phyloP scores from a whole-genome alignment of 805 yeast species.

The Crinitomyces ghanaensis region DNA sequence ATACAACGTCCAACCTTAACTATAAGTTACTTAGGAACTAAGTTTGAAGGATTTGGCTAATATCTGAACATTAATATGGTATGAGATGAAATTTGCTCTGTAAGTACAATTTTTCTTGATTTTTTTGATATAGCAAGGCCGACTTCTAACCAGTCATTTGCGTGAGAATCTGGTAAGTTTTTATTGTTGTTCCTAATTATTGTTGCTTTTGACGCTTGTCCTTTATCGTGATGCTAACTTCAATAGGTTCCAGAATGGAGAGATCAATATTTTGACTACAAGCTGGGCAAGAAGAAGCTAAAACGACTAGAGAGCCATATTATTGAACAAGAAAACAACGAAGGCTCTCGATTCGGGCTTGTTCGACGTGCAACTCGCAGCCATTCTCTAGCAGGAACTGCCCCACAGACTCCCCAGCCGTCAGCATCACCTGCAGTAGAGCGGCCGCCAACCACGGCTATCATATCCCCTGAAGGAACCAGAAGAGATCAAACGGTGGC shows the following conservation, averaged over 20 bases:
- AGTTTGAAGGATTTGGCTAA: too few species aligned
- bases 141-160: slow-evolving; percentile 15
- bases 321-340: too few species aligned
- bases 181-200: not conserved
- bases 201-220: too few species aligned
- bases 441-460: not conserved
- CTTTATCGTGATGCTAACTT: too few species aligned
- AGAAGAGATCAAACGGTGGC: too few species aligned
- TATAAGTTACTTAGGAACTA: too few species aligned
- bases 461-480: too few species aligned
- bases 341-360: too few species aligned
- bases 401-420: slow-evolving; percentile 4
- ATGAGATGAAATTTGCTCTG: slow-evolving; percentile 5
- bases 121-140: not conserved
- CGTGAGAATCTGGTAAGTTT: slow-evolving; percentile 20
- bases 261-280: slow-evolving; percentile 31
- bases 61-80: too few species aligned
- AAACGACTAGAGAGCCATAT: slow-evolving; percentile 29
- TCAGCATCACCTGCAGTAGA: not conserved
- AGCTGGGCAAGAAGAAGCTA: slow-evolving; percentile 42
- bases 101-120: slow-evolving; percentile 1
- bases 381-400: slow-evolving; percentile 3
- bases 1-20: too few species aligned
- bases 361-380: not conserved
- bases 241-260: slow-evolving; percentile 35